phyloP scores from a whole-genome alignment of 495 filamentous ascomycete genomes.

The Daldinia concentrica region DNA sequence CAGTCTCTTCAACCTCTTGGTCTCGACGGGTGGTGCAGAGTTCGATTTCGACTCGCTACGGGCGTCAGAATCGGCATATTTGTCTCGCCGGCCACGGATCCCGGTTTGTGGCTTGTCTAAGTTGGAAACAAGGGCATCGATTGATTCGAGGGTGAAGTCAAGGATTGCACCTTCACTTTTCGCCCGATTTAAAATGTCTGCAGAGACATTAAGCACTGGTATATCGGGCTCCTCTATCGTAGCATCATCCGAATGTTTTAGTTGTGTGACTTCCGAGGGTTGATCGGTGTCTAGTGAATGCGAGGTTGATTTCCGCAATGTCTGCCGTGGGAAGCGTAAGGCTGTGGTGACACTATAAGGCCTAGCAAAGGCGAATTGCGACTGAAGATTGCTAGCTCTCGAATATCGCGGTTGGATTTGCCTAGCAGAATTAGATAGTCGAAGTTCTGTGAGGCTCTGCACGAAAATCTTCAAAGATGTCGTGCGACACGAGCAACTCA shows the following conservation, averaged over 20 bases:
- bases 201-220: constrained; percentile 5
- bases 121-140: constrained; percentile 38
- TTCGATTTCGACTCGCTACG: neutral
- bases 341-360: constrained; percentile 23
- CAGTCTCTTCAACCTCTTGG: constrained; percentile 34
- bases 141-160: constrained; percentile 46
- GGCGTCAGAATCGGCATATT: neutral
- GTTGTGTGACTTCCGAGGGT: neutral
- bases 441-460: constrained; percentile 56
- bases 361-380: constrained; percentile 11
- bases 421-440: constrained; percentile 41
- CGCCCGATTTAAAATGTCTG: constrained; percentile 13
- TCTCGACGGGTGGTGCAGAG: constrained; percentile 3
- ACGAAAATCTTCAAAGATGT: constrained; percentile 59
- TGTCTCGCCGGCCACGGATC: neutral
- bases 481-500: constrained; percentile 61
- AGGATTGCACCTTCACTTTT: constrained; percentile 43
- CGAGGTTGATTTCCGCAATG: neutral
- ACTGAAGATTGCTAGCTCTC: constrained; percentile 3
- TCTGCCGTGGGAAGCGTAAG: constrained; percentile 14
- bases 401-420: constrained; percentile 18
- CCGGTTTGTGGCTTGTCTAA: constrained; percentile 7
- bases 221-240: constrained; percentile 1
- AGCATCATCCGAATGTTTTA: neutral
- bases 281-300: neutral